Conservation (phyloP, 805 yeast species). For the Lachancea fermentati region DNA sequence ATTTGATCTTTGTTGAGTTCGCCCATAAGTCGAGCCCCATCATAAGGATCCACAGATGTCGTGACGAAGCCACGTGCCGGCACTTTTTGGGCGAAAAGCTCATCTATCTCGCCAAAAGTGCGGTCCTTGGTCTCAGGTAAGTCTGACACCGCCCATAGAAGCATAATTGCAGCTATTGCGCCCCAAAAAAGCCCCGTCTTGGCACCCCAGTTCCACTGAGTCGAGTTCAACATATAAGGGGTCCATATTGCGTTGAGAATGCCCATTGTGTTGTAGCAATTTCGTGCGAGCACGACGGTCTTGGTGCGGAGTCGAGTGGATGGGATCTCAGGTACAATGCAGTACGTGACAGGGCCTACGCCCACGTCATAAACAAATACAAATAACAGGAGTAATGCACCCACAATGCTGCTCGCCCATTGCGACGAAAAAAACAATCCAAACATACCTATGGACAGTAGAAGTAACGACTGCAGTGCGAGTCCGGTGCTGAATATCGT, state of each 20-base stretch:
- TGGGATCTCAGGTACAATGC: conserved; percentile 39
- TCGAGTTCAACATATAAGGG: conserved; percentile 48
- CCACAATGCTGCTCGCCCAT: conserved; percentile 40
- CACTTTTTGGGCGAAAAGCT: conserved; percentile 39
- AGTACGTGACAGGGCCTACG: conserved; percentile 40
- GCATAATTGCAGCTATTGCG: conserved; percentile 28
- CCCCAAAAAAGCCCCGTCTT: conserved; percentile 46
- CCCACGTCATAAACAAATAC: conserved; percentile 42
- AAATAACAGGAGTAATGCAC: conserved; percentile 41
- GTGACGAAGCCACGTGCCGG: conserved; percentile 43
- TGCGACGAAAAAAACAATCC: conserved; percentile 22
- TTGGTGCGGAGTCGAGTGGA: conserved; percentile 39
- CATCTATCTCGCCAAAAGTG: conserved; percentile 57
- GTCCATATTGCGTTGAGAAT: conserved; percentile 35
- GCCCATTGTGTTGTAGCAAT: conserved; percentile 30
- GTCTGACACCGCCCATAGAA: conserved; percentile 43
- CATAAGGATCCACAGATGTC: conserved; percentile 36
- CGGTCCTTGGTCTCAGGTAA: conserved; percentile 56
- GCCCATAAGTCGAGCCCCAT: conserved; percentile 6
- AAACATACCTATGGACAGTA: conserved; percentile 42
- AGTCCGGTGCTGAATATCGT: conserved; percentile 14
- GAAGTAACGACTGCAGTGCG: conserved; percentile 28
- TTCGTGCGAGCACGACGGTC: conserved; percentile 39
- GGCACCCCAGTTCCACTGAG: conserved; percentile 42
- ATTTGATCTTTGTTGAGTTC: conserved; percentile 7